Evolutionary conservation across 2,329 filamentous ascomycete genomes (phyloP).

Genomic region (Pseudopithomyces chartarum): DNA sequence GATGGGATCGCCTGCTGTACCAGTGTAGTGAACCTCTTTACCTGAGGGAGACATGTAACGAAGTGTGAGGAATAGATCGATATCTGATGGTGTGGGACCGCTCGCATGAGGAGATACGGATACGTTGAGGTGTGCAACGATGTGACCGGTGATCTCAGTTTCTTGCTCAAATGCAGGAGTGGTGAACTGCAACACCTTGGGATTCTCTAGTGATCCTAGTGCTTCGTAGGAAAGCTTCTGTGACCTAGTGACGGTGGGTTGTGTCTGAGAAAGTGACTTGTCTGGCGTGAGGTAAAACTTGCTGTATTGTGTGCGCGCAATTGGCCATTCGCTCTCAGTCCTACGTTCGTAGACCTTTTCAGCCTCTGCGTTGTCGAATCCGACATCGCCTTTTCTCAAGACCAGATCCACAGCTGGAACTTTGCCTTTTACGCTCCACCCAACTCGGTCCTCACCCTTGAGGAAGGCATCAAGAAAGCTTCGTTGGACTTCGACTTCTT

Average conservation of each 20-base stretch:
- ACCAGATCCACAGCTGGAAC: constrained; percentile 65
- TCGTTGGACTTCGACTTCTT: constrained; percentile 70
- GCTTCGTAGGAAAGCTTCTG: constrained; percentile 63
- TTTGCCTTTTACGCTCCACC: constrained; percentile 65
- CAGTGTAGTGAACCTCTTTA: constrained; percentile 67
- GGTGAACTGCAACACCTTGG: constrained; percentile 62
- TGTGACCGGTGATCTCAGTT: constrained; percentile 72
- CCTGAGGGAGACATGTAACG: constrained; percentile 61
- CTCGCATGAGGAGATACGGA: constrained; percentile 54
- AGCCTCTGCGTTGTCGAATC: constrained; percentile 66
- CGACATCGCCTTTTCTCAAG: constrained; percentile 69
- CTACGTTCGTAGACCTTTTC: constrained; percentile 63
- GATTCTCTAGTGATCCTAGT: constrained; percentile 61
- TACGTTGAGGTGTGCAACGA: constrained; percentile 67
- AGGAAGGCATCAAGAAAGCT: constrained; percentile 74
- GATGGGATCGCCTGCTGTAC: constrained; percentile 67
- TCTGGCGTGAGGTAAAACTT: constrained; percentile 63
- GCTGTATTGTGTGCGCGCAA: constrained; percentile 67
- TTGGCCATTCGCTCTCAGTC: constrained; percentile 68
- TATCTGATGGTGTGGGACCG: constrained; percentile 55
- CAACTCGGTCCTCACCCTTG: constrained; percentile 66
- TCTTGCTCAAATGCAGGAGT: constrained; percentile 64
- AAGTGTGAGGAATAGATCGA: constrained; percentile 67
- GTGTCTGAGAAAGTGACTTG: constrained; percentile 45
- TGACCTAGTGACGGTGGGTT: constrained; percentile 29